Percentiles rank a stretch among this genome's conserved stretches.
phyloP scores from a whole-genome alignment of 2,329 filamentous ascomycete genomes.

The Grosmannia penicillata region DNA sequence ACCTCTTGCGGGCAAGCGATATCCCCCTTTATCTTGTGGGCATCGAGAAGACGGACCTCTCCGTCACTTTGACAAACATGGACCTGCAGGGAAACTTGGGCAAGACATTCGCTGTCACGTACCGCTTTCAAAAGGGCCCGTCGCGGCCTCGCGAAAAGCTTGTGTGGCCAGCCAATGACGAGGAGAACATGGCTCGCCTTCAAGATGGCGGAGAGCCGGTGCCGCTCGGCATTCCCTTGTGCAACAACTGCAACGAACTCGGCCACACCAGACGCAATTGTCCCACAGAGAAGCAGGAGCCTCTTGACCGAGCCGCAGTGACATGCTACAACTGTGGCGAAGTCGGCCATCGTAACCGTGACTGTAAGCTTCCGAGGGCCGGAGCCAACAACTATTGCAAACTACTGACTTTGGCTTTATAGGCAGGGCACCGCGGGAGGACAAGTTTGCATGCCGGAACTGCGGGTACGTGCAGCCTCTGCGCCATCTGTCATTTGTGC shows the following conservation, averaged over 20 bases:
- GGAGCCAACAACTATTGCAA: not conserved
- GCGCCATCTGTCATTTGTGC: not conserved
- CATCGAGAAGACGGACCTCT: conserved; percentile 36
- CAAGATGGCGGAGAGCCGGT: conserved; percentile 50
- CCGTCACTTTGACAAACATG: conserved; percentile 50
- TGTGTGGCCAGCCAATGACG: conserved; percentile 40
- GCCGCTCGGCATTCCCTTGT: conserved; percentile 42
- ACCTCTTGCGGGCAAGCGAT: conserved; percentile 36
- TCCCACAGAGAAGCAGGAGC: conserved; percentile 39
- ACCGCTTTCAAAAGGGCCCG: conserved; percentile 44
- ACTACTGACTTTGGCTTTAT: not conserved
- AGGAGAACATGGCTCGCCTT: conserved; percentile 51
- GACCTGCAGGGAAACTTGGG: conserved; percentile 54
- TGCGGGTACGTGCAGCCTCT: conserved; percentile 32
- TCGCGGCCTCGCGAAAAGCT: conserved; percentile 42
- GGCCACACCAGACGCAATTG: conserved; percentile 50
- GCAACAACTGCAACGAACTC: conserved; percentile 47
- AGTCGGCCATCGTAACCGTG: conserved; percentile 50
- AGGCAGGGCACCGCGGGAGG: conserved; percentile 45
- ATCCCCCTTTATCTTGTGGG: conserved; percentile 48
- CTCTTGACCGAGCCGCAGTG: conserved; percentile 26
- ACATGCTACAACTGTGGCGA: conserved; percentile 51
- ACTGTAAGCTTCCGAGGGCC: conserved; percentile 35
- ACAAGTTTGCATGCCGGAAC: conserved; percentile 54
- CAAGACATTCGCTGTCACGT: conserved; percentile 49